These are phyloP conservation scores for Boletus reticuloceps DNA, from an alignment of 768 basidiomycete genomes.

Conservation along the genomic window DNA sequence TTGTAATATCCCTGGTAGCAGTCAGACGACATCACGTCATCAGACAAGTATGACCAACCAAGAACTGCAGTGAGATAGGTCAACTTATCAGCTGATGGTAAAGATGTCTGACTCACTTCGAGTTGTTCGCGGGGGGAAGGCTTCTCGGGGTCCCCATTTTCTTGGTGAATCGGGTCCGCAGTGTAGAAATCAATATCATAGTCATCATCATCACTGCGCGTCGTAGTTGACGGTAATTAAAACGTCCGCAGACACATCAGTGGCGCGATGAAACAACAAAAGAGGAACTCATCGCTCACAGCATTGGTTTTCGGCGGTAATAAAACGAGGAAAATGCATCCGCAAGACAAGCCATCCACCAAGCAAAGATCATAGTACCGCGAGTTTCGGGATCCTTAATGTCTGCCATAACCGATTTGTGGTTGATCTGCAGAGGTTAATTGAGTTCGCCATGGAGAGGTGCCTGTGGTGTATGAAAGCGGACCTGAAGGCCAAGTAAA, in stretches of 20 bases:
- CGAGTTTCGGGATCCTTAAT: conserved; percentile 74
- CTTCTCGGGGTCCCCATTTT: conserved; percentile 45
- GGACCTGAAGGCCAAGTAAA: conserved; percentile 71
- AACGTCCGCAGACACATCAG: conserved; percentile 8
- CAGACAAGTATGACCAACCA: conserved; percentile 46
- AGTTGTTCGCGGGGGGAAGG: conserved; percentile 76
- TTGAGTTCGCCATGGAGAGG: conserved; percentile 3
- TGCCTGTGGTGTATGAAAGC: conserved; percentile 13
- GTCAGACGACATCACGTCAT: conserved; percentile 9
- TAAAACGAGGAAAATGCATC: conserved; percentile 85
- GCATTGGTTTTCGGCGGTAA: conserved; percentile 79
- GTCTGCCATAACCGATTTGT: conserved; percentile 71
- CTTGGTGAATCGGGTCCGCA: conserved; percentile 55
- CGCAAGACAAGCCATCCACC: conserved; percentile 89
- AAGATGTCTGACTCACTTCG: conserved; percentile 49
- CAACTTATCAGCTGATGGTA: background rate
- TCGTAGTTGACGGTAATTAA: conserved; percentile 23
- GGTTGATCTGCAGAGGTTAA: conserved; percentile 61
- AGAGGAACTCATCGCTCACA: conserved; percentile 39
- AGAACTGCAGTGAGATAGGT: conserved; percentile 45
- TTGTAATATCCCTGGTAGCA: conserved; percentile 70
- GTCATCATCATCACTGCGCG: conserved; percentile 71
- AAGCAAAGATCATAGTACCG: conserved; percentile 86
- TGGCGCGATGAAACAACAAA: background rate
- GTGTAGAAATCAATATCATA: conserved; percentile 90